A percentile compares a stretch with the other conserved stretches of the same genome.
These are phyloP conservation scores for Prinsepia uniflora DNA, from an alignment of 306 rosid genomes.

Conservation along the genomic window DNA sequence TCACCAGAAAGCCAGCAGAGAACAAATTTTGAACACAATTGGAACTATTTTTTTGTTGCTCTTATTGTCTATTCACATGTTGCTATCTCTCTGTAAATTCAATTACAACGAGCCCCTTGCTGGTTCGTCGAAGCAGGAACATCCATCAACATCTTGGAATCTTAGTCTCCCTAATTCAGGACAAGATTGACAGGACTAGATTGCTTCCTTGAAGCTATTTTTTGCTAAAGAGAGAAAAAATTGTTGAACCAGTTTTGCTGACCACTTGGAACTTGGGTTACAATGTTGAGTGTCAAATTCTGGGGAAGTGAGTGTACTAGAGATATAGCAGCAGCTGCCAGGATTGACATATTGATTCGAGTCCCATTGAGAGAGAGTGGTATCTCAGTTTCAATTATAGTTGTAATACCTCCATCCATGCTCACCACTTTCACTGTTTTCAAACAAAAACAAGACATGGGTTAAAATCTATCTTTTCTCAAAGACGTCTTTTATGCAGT, in stretches of 20 bases:
- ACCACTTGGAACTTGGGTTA: conserved; percentile 6
- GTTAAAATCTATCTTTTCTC: background rate
- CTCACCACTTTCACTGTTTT: conserved; percentile 39
- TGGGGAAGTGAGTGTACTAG: conserved; percentile 35
- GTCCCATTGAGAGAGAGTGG: conserved; percentile 23
- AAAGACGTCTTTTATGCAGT: background rate
- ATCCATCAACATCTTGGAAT: background rate
- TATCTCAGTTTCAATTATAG: conserved; percentile 21
- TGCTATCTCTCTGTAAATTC: conserved; percentile 16
- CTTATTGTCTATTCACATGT: background rate
- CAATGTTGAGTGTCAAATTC: conserved; percentile 31
- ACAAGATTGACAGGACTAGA: background rate
- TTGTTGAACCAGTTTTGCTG: background rate
- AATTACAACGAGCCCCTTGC: conserved; percentile 3
- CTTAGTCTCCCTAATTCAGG: conserved; percentile 4
- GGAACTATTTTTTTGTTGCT: background rate
- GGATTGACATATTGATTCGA: conserved; percentile 35
- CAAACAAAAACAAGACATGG: conserved; percentile 3
- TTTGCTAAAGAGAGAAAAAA: background rate
- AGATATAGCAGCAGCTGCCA: conserved; percentile 36
- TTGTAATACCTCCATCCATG: conserved; percentile 36
- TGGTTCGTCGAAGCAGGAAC: background rate
- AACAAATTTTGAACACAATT: background rate
- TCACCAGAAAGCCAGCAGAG: conserved; percentile 22
- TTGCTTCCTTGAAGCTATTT: background rate